Evolutionary conservation across 305 asterid genomes (phyloP), one percentile per base, ranked within the genome.

Genomic region (Ruellia speciosa): DNA sequence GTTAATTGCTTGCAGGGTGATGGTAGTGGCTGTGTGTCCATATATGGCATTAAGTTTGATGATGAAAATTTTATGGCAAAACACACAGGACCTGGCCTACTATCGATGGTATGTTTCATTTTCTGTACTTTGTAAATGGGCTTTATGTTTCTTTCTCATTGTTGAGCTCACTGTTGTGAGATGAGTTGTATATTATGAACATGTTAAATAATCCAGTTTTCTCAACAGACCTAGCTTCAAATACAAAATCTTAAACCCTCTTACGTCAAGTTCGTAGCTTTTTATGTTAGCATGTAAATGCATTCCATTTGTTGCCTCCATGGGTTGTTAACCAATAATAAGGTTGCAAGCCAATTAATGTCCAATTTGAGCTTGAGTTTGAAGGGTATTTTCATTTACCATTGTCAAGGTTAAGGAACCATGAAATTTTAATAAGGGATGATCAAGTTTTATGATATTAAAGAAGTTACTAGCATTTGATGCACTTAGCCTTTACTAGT

Each of bases 81-180:
- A 77, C 98, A 90, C 82, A 90, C 98, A 51, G 96, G 96, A 56
- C 98, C 98, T 20, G 98, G 98, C 47, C 81, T 90, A 49, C 73
- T 90, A 64, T 90, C 98, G 18, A 88, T 90, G 96, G 98, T 90
- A 85, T 43, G 69, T 5, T 15, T 12, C 31, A 24, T 24, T 43
- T 2, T 7, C 14, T n/a, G 16, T 45, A 10, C 51, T 54, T 14
- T 60, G 18, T 60, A 48, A 18, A 33, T 49, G 63, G 43, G 41
- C 15, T 35, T 59, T 54, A 19, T 55, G 39, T 52, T 19, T 8
- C 57, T 37, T 52, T 62, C 67, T 51, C 52, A 45, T 63, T 28
- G 55, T 64, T 28, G 34, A 59, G 54, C 49, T 3, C 16, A 2
- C 10, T 37, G 43, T 37, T 37, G 2, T 37, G 6, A 37, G 13